phyloP scores from a whole-genome alignment of 305 asterid genomes.

The Solanum chacoense region DNA sequence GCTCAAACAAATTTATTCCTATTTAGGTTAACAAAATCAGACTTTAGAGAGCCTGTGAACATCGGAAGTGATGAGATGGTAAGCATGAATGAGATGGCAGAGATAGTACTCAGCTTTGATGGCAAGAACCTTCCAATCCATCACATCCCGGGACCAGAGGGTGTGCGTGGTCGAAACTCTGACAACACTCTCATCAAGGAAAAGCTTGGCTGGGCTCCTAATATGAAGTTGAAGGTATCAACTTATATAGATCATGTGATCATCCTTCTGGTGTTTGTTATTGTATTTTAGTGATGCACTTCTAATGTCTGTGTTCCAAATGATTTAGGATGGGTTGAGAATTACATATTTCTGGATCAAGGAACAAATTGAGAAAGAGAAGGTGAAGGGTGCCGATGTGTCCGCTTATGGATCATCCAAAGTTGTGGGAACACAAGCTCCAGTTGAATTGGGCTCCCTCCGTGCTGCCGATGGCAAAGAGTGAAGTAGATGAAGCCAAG shows the following conservation, averaged over 20 bases:
- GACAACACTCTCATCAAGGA: conserved; percentile 83
- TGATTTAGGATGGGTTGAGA: conserved; percentile 63
- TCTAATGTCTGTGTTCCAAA: not conserved
- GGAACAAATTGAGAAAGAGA: conserved; percentile 78
- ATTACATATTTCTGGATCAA: conserved; percentile 85
- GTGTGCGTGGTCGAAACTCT: conserved; percentile 86
- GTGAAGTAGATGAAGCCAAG: conserved; percentile 14
- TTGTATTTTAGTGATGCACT: not conserved
- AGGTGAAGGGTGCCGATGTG: conserved; percentile 37
- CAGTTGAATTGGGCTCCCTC: conserved; percentile 77
- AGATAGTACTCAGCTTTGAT: conserved; percentile 75
- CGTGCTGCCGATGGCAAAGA: conserved; percentile 92
- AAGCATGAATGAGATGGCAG: conserved; percentile 95
- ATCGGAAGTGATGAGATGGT: conserved; percentile 94
- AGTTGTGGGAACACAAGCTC: conserved; percentile 86
- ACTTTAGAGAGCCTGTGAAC: conserved; percentile 80
- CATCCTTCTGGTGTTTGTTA: not conserved
- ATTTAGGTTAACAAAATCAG: conserved; percentile 65
- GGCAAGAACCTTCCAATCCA: conserved; percentile 69
- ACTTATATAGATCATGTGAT: not conserved
- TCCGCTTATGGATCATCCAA: conserved; percentile 64
- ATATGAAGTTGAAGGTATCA: conserved; percentile 70
- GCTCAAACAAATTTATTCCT: not conserved
- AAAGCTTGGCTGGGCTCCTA: conserved; percentile 90
- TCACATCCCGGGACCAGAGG: conserved; percentile 90